A percentile compares a stretch with the other conserved stretches of the same genome.
Conservation (phyloP, 345 rosid species). For the Camelina neglecta region DNA sequence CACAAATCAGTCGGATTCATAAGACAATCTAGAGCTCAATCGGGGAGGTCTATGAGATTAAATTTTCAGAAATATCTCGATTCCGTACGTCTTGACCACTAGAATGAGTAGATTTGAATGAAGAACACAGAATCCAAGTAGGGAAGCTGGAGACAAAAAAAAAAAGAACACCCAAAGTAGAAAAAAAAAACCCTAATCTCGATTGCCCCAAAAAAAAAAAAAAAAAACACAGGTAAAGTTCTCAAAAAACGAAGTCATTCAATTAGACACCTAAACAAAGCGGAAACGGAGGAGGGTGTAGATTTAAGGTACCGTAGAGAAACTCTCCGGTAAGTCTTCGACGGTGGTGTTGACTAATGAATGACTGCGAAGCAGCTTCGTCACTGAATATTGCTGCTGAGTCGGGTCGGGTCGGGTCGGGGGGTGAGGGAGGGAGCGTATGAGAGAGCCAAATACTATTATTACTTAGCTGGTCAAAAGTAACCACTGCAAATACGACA, state of each 20-base stretch:
- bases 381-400: background rate
- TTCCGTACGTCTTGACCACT: slow-evolving; percentile 5
- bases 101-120: background rate
- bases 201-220: background rate
- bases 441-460: background rate
- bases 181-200: slow-evolving; percentile 27
- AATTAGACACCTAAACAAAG: background rate
- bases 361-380: background rate
- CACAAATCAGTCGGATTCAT: background rate
- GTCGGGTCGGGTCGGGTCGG: no score
- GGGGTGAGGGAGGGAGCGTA: no score
- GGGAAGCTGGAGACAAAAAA: background rate
- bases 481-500: background rate
- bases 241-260: slow-evolving; percentile 9
- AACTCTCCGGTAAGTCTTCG: slow-evolving; percentile 1
- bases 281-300: background rate
- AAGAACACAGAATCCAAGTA: slow-evolving; percentile 3
- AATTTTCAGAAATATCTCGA: background rate
- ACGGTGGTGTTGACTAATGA: background rate
- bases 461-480: background rate
- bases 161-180: background rate
- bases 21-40: slow-evolving; percentile 10
- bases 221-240: background rate
- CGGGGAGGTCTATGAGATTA: background rate
- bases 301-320: slow-evolving; percentile 8